A percentile compares a stretch with the other conserved stretches of the same genome.
These are phyloP conservation scores for Beauveria sp. DNA, from an alignment of 2,329 filamentous ascomycete genomes.

Conservation along the genomic window DNA sequence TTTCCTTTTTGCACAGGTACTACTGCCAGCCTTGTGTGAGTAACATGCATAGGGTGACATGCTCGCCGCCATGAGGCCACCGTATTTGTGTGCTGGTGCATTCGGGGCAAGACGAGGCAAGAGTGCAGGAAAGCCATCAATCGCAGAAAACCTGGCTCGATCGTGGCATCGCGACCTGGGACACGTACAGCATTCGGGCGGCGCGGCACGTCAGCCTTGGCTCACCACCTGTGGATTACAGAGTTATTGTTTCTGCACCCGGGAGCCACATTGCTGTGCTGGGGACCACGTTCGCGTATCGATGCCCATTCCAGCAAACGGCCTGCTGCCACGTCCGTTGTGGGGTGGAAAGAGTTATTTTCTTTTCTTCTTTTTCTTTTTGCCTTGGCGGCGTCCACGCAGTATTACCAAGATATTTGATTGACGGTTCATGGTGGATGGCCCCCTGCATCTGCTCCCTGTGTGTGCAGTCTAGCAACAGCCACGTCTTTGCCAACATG, in stretches of 20 bases:
- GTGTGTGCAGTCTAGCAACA: not conserved
- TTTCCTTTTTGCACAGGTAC: not conserved
- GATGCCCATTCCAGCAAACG: constrained; percentile 2
- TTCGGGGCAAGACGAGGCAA: too few species aligned
- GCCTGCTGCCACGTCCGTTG: not conserved
- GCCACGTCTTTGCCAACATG: not conserved
- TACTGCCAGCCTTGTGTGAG: too few species aligned
- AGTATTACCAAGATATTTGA: not conserved
- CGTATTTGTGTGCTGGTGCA: too few species aligned
- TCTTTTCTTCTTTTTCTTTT: not conserved
- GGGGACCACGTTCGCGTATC: not conserved
- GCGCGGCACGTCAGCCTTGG: not conserved
- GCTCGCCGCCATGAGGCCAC: not conserved
- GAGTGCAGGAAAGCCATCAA: too few species aligned
- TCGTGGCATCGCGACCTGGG: too few species aligned
- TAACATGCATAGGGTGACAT: not conserved
- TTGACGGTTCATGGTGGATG: not conserved
- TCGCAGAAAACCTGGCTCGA: too few species aligned
- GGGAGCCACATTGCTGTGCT: not conserved
- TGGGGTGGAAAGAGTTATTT: not conserved
- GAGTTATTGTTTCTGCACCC: not conserved
- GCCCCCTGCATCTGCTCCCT: too few species aligned
- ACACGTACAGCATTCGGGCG: too few species aligned
- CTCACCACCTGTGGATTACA: not conserved
- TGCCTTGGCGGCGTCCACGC: not conserved